Conservation (phyloP, 2,329 filamentous ascomycete species). For the Alternaria consortialis region DNA sequence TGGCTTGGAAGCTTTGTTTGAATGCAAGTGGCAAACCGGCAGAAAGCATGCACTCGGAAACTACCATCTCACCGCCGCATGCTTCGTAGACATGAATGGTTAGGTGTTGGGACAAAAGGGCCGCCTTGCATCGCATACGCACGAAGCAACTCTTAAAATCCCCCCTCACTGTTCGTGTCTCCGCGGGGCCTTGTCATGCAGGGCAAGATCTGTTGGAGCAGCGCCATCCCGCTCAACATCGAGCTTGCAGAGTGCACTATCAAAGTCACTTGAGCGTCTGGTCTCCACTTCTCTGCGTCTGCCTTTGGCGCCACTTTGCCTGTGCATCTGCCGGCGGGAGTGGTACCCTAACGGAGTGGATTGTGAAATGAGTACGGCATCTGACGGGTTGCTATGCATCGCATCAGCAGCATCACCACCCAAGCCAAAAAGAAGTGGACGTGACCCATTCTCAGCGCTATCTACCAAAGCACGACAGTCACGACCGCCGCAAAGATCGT, state of each 20-base stretch:
- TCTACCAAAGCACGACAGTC: neutral
- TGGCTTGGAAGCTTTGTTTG: constrained; percentile 5
- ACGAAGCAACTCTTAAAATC: constrained; percentile 10
- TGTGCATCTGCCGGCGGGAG: constrained; percentile 13
- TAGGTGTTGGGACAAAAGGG: constrained; percentile 18
- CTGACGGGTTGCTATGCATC: neutral
- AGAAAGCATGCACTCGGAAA: constrained; percentile 16
- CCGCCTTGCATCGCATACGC: constrained; percentile 31
- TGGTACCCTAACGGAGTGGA: constrained; percentile 5
- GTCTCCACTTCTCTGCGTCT: constrained; percentile 8
- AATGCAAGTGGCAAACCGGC: constrained; percentile 20
- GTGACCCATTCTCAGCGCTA: neutral
- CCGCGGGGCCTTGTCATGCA: constrained; percentile 26
- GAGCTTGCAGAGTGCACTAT: constrained; percentile 11
- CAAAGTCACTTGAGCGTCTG: constrained; percentile 20
- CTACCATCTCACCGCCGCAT: constrained; percentile 34
- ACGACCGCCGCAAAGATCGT: neutral
- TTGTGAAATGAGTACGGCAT: neutral
- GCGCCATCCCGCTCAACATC: constrained; percentile 28
- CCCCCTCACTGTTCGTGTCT: constrained; percentile 14
- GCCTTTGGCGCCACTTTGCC: constrained; percentile 15
- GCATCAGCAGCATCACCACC: neutral
- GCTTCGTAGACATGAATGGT: constrained; percentile 27
- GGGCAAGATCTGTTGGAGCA: constrained; percentile 29
- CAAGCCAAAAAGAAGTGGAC: constrained; percentile 1